Conservation (phyloP, 257 asterid genomes). For the Osmanthus fragrans region DNA sequence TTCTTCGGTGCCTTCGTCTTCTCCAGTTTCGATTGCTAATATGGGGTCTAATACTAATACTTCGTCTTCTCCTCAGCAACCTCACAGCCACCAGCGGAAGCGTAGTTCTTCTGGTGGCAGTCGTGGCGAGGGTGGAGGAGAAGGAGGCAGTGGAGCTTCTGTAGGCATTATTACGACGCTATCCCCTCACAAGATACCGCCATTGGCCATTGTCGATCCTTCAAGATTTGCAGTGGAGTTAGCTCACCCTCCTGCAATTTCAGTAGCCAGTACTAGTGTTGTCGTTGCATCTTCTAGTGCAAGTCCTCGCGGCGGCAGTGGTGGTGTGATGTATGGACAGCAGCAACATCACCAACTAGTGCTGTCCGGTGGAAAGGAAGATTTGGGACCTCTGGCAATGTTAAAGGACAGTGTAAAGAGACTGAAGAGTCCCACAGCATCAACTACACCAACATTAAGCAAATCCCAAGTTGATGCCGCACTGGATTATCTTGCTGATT, state of each 20-base stretch:
- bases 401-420: slow-evolving; percentile 87
- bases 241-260: slow-evolving; percentile 49
- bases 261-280: slow-evolving; percentile 42
- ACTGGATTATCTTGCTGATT: slow-evolving; percentile 71
- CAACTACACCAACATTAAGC: slow-evolving; percentile 55
- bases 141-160: slow-evolving; percentile 23
- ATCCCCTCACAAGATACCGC: slow-evolving; percentile 40
- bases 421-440: slow-evolving; percentile 80
- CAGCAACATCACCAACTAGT: slow-evolving; percentile 57
- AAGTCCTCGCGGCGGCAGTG: slow-evolving; percentile 25
- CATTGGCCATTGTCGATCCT: slow-evolving; percentile 73
- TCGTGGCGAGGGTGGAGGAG: slow-evolving; percentile 23
- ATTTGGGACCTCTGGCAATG: slow-evolving; percentile 84
- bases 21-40: neutral
- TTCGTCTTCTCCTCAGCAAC: slow-evolving; percentile 23
- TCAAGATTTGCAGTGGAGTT: slow-evolving; percentile 66
- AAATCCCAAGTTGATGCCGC: slow-evolving; percentile 77
- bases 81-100: slow-evolving; percentile 37
- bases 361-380: slow-evolving; percentile 94
- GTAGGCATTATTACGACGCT: slow-evolving; percentile 27
- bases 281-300: slow-evolving; percentile 38
- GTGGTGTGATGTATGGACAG: slow-evolving; percentile 30
- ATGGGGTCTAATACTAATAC: neutral
- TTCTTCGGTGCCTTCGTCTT: slow-evolving; percentile 14
- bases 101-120: slow-evolving; percentile 25